Evolutionary conservation across 2,329 filamentous ascomycete genomes (phyloP), one percentile per base, ranked within the genome.

Genomic region (Pyrenochaeta sp.): DNA sequence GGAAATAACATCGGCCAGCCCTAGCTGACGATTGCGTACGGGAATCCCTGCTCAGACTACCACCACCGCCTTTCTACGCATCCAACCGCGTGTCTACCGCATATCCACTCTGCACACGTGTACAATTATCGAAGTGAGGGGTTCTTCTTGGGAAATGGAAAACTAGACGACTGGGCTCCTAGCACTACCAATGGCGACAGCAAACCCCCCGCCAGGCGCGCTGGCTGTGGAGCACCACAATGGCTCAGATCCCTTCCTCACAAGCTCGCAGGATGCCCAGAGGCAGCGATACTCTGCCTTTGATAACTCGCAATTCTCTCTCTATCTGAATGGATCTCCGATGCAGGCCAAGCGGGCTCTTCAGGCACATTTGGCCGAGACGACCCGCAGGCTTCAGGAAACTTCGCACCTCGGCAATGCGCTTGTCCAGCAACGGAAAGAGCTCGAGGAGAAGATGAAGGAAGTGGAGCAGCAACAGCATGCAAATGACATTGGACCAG

Each of bases 281-380:
- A 70, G 81, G 44, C 86, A 93, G 61, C 88, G 92, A 62, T 95
- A 91, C 76, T 92, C 91, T 49, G 85, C 87, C 60, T 96, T 96
- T 73, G 92, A 97, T 75, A 86, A 86, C 43, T 87, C 94, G 45
- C 79, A 91, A 23, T 93, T 96, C 74, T 88, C 88, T 32, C 81
- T 94, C 18, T 90, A 90, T 62, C 85, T 91, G n/a, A 78, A 78
- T 47, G 82, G 90, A 23, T 97, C 94, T 0, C 92, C 94, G 9
- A 86, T 87, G 49, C 92, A 97, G 72, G 91, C 92, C 35, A 96
- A 91, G 77, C 89, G 90, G 62, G 92, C 92, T 39, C 82, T 99
- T 39, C 90, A 97, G 76, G 92, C 93, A 45, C 95, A 98, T 77
- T 83, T 99, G 42, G 88, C 90, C 58, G 95, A 99, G 76, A 97